Base-by-base conservation (phyloP, 2,329 filamentous ascomycete species). In the Phialophora chinensis region DNA sequence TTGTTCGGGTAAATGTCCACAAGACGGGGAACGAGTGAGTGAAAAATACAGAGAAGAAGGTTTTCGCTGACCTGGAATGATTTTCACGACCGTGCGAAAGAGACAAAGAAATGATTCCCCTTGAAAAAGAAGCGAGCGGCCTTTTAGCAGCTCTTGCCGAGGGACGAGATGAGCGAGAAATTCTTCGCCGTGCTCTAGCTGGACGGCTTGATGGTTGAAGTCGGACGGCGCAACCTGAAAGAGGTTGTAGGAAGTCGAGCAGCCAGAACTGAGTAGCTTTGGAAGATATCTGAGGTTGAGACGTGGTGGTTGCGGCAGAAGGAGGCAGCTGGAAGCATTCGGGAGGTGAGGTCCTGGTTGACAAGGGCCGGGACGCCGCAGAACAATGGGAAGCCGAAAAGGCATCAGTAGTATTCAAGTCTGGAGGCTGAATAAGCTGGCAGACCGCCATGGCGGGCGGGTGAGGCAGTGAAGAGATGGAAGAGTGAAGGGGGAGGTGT, bases 241-340 rank as follows among this genome's bases (percentile, higher is more conserved):
- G 54, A 7, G 58, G 14, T 3, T 62, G 52, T 14, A 52, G 58
- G 2, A 68, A 47, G 50, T 66, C 57, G 11, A 63, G 63, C 12
- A 66, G 14, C 60, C 66, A 68, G n/a, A 60, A 17, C 49, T 61
- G 66, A 64, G 38, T 11, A 38, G 23, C 31, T 3, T 50, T 66
- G 14, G 44, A 23, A 11, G 67, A 33, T 31, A 65, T 56, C 38
- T 55, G 66, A 54, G 58, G 44, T 27, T 60, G 53, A 38, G 60
- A 44, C 35, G 14, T 57, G 33, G 35, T 61, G 52, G 53, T 56
- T 35, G 66, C 33, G 25, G 42, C 55, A 25, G 47, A 60, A 64
- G 60, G 61, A 42, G 53, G 63, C 38, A 66, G 63, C 52, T 69
- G 60, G 54, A 65, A 66, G 67, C 60, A 66, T 66, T 69, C 44